Evolutionary conservation across 495 filamentous ascomycete species (phyloP), one percentile per base, ranked within the genome.

Genomic region (Cercophora newfieldiana): DNA sequence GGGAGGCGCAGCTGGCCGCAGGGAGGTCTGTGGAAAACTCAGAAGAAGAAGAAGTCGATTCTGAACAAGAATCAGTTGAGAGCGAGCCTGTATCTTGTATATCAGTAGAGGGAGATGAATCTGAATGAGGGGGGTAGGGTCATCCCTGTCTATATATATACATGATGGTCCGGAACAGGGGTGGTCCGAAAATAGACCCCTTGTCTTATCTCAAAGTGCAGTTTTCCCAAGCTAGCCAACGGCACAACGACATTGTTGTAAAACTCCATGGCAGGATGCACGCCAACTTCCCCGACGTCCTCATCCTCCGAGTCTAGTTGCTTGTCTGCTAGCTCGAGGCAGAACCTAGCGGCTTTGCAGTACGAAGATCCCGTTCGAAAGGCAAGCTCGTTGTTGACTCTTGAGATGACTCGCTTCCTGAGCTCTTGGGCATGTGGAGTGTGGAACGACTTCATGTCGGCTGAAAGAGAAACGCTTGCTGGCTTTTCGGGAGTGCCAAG

Each of bases 261-360:
- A 53, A 66, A 66, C 56, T 66, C 63, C 55, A 66, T 33, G n/a
- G 63, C 55, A 16, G 61, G 61, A 53, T 63, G 50, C 49, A 56
- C 26, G 3, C 50, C 61, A 7, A 33, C 60, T 25, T 63, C 61
- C 6, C 18, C 61, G 14, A 7, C 63, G 12, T 44, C 44, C 25
- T 22, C 53, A 5, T 16, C 47, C 16, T 24, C 63, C 14, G 21
- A 44, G 8, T 22, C 18, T n/a, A n/a, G n/a, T n/a, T n/a, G n/a
- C 10, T 44, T n/a, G 14, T 51, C 63, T 0, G 26, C 63, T 24
- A 60, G 51, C 48, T 37, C 63, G 25, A 66, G 47, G 54, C 63
- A 66, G n/a, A 50, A 66, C 47, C 31, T 66, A n/a, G 60, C 63
- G n/a, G 57, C 63, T 0, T 21, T 22, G 25, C 24, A 31, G 26